Conservation (phyloP, 2,329 filamentous ascomycete genomes). For the Cladosporium sphaerospermum region DNA sequence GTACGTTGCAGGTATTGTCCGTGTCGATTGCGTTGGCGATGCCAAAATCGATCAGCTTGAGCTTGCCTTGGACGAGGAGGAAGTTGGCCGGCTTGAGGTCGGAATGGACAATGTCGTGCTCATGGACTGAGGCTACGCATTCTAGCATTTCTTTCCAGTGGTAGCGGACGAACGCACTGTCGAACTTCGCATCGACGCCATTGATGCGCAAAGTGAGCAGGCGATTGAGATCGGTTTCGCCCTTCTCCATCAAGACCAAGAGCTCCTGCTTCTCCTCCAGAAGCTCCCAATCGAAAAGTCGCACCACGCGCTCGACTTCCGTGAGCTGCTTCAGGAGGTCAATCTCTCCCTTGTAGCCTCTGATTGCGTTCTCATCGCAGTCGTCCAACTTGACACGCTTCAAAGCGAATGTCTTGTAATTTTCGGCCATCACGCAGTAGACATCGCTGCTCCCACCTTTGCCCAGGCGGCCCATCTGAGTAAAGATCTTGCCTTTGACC, state of each 20-base stretch:
- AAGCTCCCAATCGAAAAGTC: conserved; percentile 85
- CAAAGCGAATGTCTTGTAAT: conserved; percentile 88
- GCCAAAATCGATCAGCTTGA: conserved; percentile 97
- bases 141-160: conserved; percentile 99
- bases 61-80: conserved; percentile 77
- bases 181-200: conserved; percentile 65
- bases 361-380: conserved; percentile 75
- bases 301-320: conserved; percentile 83
- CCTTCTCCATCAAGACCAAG: conserved; percentile 93
- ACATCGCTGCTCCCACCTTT: conserved; percentile 91
- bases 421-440: conserved; percentile 94
- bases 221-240: conserved; percentile 85
- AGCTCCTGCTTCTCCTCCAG: conserved; percentile 87
- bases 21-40: conserved; percentile 96
- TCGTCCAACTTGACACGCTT: conserved; percentile 90
- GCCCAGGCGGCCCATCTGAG: conserved; percentile 81
- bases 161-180: conserved; percentile 86
- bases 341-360: conserved; percentile 91
- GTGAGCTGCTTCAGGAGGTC: conserved; percentile 77
- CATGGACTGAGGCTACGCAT: conserved; percentile 83
- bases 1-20: conserved; percentile 94
- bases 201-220: conserved; percentile 69
- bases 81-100: conserved; percentile 98
- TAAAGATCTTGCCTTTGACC: conserved; percentile 87
- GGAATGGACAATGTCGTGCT: conserved; percentile 88